Conservation (phyloP, 208 protist species). For the Wallacemonas sp. region DNA sequence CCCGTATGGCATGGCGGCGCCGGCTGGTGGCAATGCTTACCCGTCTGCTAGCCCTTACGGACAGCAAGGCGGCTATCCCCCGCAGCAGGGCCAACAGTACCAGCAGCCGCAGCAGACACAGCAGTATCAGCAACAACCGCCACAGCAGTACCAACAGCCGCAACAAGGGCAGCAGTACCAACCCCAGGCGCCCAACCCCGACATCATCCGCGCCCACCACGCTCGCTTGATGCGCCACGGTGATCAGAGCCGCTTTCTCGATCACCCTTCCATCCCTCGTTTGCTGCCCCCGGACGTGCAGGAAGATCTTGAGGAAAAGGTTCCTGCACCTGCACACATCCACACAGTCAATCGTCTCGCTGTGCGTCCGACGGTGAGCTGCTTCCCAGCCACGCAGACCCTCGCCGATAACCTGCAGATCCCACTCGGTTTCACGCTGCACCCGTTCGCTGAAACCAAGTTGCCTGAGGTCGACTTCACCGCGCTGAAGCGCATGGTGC, state of each 20-base stretch:
- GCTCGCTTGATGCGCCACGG: slow-evolving; percentile 28
- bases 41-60: slow-evolving; percentile 12
- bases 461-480: slow-evolving; percentile 71
- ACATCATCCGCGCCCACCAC: slow-evolving; percentile 15
- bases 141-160: slow-evolving; percentile 14
- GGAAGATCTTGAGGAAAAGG: slow-evolving; percentile 41
- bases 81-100: slow-evolving; percentile 5
- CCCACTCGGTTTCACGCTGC: slow-evolving; percentile 69
- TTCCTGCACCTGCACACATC: slow-evolving; percentile 45
- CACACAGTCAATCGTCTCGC: slow-evolving; percentile 33
- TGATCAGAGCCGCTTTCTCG: slow-evolving; percentile 42
- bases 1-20: neutral
- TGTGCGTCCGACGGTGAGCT: slow-evolving; percentile 64
- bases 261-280: slow-evolving; percentile 75
- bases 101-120: slow-evolving; percentile 12
- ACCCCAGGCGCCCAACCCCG: neutral
- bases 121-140: slow-evolving; percentile 13
- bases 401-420: slow-evolving; percentile 61
- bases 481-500: slow-evolving; percentile 63
- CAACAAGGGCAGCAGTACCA: slow-evolving; percentile 1
- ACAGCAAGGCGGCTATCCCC: slow-evolving; percentile 7
- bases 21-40: slow-evolving; percentile 8
- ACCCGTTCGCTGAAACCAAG: slow-evolving; percentile 67
- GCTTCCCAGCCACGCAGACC: slow-evolving; percentile 49
- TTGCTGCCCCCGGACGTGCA: slow-evolving; percentile 58